phyloP scores from a whole-genome alignment of 2,329 filamentous ascomycete species.

The Alternaria metachromatica region DNA sequence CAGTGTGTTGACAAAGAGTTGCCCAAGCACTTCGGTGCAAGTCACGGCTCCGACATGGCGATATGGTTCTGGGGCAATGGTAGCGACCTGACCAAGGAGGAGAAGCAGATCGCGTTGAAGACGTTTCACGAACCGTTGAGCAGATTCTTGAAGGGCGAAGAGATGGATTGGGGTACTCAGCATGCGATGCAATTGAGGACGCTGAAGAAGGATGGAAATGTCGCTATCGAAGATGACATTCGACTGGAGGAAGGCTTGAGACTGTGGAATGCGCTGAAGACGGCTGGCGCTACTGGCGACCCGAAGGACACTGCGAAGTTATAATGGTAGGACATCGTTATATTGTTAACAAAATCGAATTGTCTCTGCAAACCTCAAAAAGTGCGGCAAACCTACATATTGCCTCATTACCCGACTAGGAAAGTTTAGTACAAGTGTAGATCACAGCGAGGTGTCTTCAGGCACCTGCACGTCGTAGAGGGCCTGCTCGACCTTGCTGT shows the following conservation, averaged over 20 bases:
- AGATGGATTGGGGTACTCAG: slow-evolving; percentile 50
- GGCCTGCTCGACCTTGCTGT: background rate
- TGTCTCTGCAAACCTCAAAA: background rate
- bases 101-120: slow-evolving; percentile 52
- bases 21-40: slow-evolving; percentile 60
- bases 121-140: slow-evolving; percentile 50
- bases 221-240: slow-evolving; percentile 56
- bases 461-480: background rate
- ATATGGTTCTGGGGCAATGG: slow-evolving; percentile 65
- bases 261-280: slow-evolving; percentile 55
- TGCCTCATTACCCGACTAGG: background rate
- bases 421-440: background rate
- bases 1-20: slow-evolving; percentile 53
- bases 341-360: fast-evolving
- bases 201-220: slow-evolving; percentile 54
- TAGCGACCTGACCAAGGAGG: slow-evolving; percentile 47
- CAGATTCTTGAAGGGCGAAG: slow-evolving; percentile 50
- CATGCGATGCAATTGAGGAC: slow-evolving; percentile 51
- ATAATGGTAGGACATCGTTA: background rate
- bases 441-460: background rate
- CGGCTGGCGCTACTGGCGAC: slow-evolving; percentile 23
- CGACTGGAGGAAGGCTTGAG: slow-evolving; percentile 56
- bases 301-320: slow-evolving; percentile 14
- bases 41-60: slow-evolving; percentile 60
- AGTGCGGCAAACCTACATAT: background rate